Base-by-base conservation (phyloP, 129 eudicot species). In the Mikania micrantha region DNA sequence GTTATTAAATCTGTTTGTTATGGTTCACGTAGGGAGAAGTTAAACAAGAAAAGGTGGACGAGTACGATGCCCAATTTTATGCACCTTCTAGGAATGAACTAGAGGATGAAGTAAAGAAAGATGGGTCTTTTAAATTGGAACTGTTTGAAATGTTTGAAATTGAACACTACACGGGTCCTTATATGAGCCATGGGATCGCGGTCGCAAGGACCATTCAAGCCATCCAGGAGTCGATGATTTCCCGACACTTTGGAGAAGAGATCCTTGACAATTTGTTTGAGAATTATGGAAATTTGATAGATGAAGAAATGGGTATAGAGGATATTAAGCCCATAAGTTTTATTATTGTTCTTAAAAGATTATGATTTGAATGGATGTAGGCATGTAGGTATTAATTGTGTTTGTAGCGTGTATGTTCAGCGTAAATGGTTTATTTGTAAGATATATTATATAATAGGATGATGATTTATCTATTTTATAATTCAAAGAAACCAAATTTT, bases 181-280 rank as follows among this genome's bases (percentile, higher is more conserved):
- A 67, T 34, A 66, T 40, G 64, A 84, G 95, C 82, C 87, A 89
- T 36, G 99, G 99, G n/a, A 60, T 64, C 25, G 84, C 68, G 0
- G 93, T 94, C 50, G 96, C 99, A 5, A 89, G 67, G 78, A 57
- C 88, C 1, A 88, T 94, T 31, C 79, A 97, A 63, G 94, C 96
- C 0, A 83, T 94, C 57, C 99, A 94, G 78, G 99, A 94, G 67
- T 86, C 97, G 9, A 89, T 87, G 99, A 50, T 94, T 3, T 67
- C 78, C 42, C 92, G 81, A 72, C 99, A 94, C 76, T 94, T 94
- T 58, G 99, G 99, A 13, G 85, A 75, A 73, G 80, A 58, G 31
- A 89, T 94, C 45, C 47, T 94, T 3, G 88, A 75, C 22, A 59
- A 65, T 16, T 52, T 94, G 71, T 89, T 94, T 63, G 75, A 81